Percentiles rank a stretch among this genome's conserved stretches.
These are phyloP conservation scores for Penicillium sclerotiorum DNA, from an alignment of 2,329 filamentous ascomycete species.

Conservation along the genomic window DNA sequence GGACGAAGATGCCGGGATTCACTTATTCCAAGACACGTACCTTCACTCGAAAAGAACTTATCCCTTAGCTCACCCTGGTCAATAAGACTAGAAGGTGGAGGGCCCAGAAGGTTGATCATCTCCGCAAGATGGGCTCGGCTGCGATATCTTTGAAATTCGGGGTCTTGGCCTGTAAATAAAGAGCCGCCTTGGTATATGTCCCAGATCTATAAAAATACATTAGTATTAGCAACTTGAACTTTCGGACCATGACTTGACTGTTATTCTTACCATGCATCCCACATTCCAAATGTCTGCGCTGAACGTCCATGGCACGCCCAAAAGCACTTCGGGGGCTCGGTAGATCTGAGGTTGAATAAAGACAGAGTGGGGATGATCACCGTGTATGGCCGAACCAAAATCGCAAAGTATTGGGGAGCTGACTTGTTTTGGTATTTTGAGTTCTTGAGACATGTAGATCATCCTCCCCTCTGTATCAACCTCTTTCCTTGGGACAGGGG, in stretches of 20 bases:
- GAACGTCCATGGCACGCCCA: constrained; percentile 50
- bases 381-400: constrained; percentile 51
- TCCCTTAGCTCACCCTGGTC: constrained; percentile 29
- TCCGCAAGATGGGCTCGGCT: constrained; percentile 54
- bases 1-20: background rate
- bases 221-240: background rate
- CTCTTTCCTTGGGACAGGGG: constrained; percentile 48
- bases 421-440: constrained; percentile 35
- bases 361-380: constrained; percentile 36
- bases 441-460: constrained; percentile 49
- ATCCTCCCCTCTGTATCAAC: constrained; percentile 36
- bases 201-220: constrained; percentile 46
- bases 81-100: constrained; percentile 43
- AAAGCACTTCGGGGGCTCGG: constrained; percentile 50
- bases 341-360: constrained; percentile 38
- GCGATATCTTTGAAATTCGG: constrained; percentile 42
- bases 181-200: constrained; percentile 51
- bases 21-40: constrained; percentile 21
- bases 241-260: background rate
- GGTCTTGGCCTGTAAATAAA: constrained; percentile 49
- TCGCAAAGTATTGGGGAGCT: constrained; percentile 51
- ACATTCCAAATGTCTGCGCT: constrained; percentile 57
- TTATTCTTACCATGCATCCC: constrained; percentile 51
- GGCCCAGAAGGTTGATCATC: constrained; percentile 51
- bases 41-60: constrained; percentile 46